Percentiles rank a stretch among this genome's conserved stretches.
Evolutionary conservation across 352 stramenopile species (phyloP).

Genomic region (Phytophthora capsici): DNA sequence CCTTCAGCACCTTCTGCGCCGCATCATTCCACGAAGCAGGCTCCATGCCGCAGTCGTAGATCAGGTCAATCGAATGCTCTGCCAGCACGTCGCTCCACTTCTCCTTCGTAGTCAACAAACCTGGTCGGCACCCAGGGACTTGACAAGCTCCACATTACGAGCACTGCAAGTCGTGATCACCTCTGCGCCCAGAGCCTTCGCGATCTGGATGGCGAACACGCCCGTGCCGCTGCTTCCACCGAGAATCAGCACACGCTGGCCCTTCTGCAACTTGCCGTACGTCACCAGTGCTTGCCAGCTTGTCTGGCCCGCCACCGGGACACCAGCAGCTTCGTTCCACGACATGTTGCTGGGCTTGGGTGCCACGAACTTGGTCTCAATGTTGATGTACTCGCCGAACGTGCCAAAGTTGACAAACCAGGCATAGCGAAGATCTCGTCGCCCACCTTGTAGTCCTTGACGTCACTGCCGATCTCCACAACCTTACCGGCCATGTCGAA

Average conservation of each 20-base stretch:
- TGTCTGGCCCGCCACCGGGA: slow-evolving; percentile 38
- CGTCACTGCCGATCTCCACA: slow-evolving; percentile 36
- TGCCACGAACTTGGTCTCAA: slow-evolving; percentile 33
- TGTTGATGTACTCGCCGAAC: slow-evolving; percentile 53
- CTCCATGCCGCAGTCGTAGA: slow-evolving; percentile 36
- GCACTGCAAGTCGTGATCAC: slow-evolving; percentile 46
- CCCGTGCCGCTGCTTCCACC: slow-evolving; percentile 64
- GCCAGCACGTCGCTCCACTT: slow-evolving; percentile 50
- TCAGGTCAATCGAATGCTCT: slow-evolving; percentile 38
- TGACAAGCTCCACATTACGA: slow-evolving; percentile 49
- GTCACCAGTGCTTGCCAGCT: slow-evolving; percentile 42
- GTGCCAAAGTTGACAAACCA: slow-evolving; percentile 5
- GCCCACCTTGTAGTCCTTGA: slow-evolving; percentile 34
- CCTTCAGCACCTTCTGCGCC: slow-evolving; percentile 47
- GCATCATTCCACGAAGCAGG: slow-evolving; percentile 38
- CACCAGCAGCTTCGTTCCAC: slow-evolving; percentile 43
- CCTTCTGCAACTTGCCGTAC: slow-evolving; percentile 39
- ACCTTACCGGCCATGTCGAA: slow-evolving; percentile 37
- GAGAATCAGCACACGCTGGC: slow-evolving; percentile 46
- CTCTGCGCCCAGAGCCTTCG: slow-evolving; percentile 44
- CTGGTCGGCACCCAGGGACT: slow-evolving; percentile 50
- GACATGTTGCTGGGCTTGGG: slow-evolving; percentile 48
- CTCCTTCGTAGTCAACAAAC: slow-evolving; percentile 60
- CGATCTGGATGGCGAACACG: slow-evolving; percentile 67
- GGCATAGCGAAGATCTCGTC: slow-evolving; percentile 44